Conservation (phyloP, 1,139 yeast species). For the Suhomyces kunorum region DNA sequence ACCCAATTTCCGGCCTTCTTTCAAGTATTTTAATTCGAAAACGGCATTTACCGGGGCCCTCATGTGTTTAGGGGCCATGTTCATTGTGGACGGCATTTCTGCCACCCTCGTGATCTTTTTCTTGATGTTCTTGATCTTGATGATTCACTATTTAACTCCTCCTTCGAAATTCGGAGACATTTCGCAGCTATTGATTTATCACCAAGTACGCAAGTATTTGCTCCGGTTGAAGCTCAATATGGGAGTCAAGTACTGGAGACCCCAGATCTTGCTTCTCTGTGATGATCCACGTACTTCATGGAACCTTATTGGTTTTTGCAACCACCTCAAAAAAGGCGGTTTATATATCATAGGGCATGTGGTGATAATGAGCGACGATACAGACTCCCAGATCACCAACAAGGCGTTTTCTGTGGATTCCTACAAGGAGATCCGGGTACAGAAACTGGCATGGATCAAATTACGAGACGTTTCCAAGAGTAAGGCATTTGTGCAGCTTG, state of each 20-base stretch:
- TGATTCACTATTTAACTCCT: constrained; percentile 87
- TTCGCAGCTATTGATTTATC: constrained; percentile 89
- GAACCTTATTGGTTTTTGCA: constrained; percentile 92
- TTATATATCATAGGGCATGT: constrained; percentile 91
- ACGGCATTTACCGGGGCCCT: constrained; percentile 81
- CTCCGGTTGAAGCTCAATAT: constrained; percentile 75
- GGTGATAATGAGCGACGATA: constrained; percentile 57
- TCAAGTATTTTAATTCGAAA: constrained; percentile 76
- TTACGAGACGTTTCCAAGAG: constrained; percentile 74
- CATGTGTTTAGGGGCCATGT: constrained; percentile 79
- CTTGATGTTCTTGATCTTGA: constrained; percentile 62
- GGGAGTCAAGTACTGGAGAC: constrained; percentile 97
- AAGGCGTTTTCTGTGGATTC: constrained; percentile 32
- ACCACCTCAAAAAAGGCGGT: constrained; percentile 93
- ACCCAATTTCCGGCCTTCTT: constrained; percentile 94
- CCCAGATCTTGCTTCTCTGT: constrained; percentile 82
- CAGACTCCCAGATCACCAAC: constrained; percentile 17
- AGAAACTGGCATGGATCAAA: constrained; percentile 79
- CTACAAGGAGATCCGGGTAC: constrained; percentile 67
- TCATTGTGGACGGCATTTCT: constrained; percentile 86
- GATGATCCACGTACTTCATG: constrained; percentile 91
- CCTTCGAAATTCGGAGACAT: constrained; percentile 98
- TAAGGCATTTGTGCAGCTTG: constrained; percentile 92
- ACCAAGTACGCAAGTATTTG: constrained; percentile 90
- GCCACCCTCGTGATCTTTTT: constrained; percentile 76